Evolutionary conservation across 495 filamentous ascomycete genomes (phyloP), one percentile per base, ranked within the genome.

Genomic region (Aspergillus heteromorphus): DNA sequence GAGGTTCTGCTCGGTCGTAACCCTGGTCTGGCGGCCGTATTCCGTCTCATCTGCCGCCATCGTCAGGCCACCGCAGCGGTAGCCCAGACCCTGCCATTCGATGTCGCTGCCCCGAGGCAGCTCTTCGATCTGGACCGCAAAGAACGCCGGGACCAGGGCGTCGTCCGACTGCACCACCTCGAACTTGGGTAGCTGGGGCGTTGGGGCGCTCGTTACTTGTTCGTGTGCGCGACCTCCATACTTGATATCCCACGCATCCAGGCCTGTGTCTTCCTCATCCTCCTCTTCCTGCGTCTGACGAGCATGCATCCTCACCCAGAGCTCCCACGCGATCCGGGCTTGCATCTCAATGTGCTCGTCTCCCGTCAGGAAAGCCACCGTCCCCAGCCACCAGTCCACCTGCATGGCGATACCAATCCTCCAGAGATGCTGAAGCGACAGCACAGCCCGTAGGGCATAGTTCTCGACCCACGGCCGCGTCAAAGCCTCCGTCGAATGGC

Each of bases 371-470:
- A 86, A 97, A 2, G 85, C 89, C 56, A 95, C 78, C 0, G 76
- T 87, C 17, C 83, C 83, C 0, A 78, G 72, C 85, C 87, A 91
- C 80, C 84, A 89, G 25, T 78, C 70, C 10, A 93, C 88, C 29
- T 81, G 71, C 76, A 85, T 86, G 10, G 83, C 84, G 23, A 72
- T 68, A 1, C 87, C 92, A 41, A 99, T 87, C 7, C 95, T 79
- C 83, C 84, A 93, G 23, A 97, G 77, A 72, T 99, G 92, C 70
- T 99, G 93, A 19, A 97, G 71, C 2, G 89, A 77, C 6, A 98
- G 70, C 6, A 78, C 77, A 19, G 80, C 74, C 45, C 86, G 79
- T 45, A 70, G 48, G 47, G 59, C 56, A 59, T 72, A 83, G 48
- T 54, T 61, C 8, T 62, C 53, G 10, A 69, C 62, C 64, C 58